Evolutionary conservation across 2,329 filamentous ascomycete species (phyloP), one percentile per base, ranked within the genome.

Genomic region (Fusarium sp.): DNA sequence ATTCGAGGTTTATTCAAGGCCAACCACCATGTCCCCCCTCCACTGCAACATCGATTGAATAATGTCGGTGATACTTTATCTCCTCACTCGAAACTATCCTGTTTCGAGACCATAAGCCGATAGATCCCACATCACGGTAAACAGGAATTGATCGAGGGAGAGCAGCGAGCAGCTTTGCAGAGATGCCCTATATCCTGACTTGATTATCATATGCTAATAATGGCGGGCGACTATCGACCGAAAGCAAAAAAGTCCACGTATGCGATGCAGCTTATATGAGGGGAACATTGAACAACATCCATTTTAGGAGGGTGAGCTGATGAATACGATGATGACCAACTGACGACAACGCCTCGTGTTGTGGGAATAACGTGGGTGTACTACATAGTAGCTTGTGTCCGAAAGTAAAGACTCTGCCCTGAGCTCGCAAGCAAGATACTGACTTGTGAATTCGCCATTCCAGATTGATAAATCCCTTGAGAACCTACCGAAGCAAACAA

Each of bases 271-370:
- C 32, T 62, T 36, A 22, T 36, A 24, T 39, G 48, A 55, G 64
- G 64, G 64, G 56, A 68, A 47, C 34, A 47, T 52, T 52, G 55
- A 63, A 52, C 39, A 67, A 52, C 58, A 56, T 42, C 11, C 58
- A 47, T 39, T 32, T 50, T 62, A 24, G 55, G 45, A 52, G 57
- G 47, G 39, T 74, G 71, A 68, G 42, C 34, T 67, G 55, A 64
- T 71, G 62, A 42, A 63, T 60, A 45, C 51, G 51, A 42, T 74
- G 72, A 74, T 74, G 72, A 62, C 59, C 47, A 60, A 45, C 62
- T 68, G 65, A 73, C 71, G 62, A 55, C 58, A 48, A 58, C 39
- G 32, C 13, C 47, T 61, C 55, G 59, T 72, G 58, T 68, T 48
- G 54, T 61, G 67, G 34, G 42, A 54, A 64, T 63, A 72, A 65